Base-by-base conservation (phyloP, 2,329 filamentous ascomycete genomes). In the Exophiala viscosa region DNA sequence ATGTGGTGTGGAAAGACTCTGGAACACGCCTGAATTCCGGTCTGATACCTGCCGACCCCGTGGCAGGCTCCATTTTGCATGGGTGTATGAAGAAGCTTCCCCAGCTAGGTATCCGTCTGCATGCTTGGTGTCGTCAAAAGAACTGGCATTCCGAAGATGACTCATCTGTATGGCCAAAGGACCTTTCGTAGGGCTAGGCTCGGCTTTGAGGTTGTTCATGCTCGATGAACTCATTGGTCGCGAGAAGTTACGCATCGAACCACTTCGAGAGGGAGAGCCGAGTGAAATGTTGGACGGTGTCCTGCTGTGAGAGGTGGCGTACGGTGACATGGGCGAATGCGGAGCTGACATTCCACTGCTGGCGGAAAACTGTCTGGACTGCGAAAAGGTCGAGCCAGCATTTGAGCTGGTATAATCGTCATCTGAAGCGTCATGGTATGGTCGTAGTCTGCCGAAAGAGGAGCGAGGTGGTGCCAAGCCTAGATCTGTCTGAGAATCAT, bases 281-380 rank as follows among this genome's bases (percentile, higher is more conserved):
- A 96, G 89, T 1, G 92, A 97, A 56, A 84, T 85, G 34, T 89
- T 79, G 0, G 93, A 97, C 1, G 90, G 90, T 1, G 91, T 95
- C 64, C 90, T 81, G 53, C 84, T 81, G 62, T 85, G 81, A 23
- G 82, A 76, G 13, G 80, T 77, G 52, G 80, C 70, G 46, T 76
- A 79, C 1, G 86, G 85, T 18, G 87, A 86, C 57, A 82, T 75
- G 42, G 84, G 83, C 17, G 84, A 85, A 45, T 81, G 76, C 6
- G 81, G 76, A 57, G 77, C 69, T 2, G 82, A 85, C 31, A 83
- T 69, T 43, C 76, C 80, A 60, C 81, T 91, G 60, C 86, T 85
- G 13, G 82, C 81, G 1, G 91, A 96, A 45, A 90, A 73, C 66
- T 93, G 93, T 39, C 90, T 82, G n/a, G 81, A 75, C 23, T 83